Evolutionary conservation across 768 basidiomycete species (phyloP).

Genomic region (Tephrocybe sp.): DNA sequence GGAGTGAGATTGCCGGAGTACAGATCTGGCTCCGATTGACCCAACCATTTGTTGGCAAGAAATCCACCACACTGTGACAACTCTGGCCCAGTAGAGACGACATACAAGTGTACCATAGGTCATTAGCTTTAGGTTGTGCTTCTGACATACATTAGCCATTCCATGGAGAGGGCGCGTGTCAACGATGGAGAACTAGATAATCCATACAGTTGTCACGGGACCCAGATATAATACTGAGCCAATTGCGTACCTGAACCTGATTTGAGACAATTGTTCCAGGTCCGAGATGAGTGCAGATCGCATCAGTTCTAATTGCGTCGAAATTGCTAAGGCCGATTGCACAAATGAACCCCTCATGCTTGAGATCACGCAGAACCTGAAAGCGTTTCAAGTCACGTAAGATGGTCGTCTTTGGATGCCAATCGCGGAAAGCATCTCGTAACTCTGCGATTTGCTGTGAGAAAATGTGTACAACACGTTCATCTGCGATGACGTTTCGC

Average conservation of each 20-base stretch:
- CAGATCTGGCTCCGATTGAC: no score
- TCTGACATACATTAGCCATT: conserved; percentile 75
- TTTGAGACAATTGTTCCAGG: conserved; percentile 75
- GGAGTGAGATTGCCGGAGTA: conserved; percentile 74
- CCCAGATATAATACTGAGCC: not conserved
- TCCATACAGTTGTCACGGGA: not conserved
- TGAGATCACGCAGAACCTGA: no score
- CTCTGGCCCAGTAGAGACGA: conserved; percentile 6
- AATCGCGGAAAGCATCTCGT: no score
- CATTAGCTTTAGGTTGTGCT: conserved; percentile 70
- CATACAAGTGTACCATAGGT: conserved; percentile 82
- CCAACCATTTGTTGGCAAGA: conserved; percentile 74
- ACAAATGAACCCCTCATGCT: conserved; percentile 55
- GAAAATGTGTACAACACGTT: conserved; percentile 75
- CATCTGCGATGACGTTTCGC: conserved; percentile 86
- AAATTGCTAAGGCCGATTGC: conserved; percentile 76
- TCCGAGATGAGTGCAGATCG: conserved; percentile 75
- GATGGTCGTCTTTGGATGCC: no score
- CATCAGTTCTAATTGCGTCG: conserved; percentile 74
- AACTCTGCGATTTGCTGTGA: conserved; percentile 73
- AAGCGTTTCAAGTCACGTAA: conserved; percentile 41
- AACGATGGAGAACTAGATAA: conserved; percentile 71
- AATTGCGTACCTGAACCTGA: conserved; percentile 68
- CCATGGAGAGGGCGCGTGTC: conserved; percentile 76
- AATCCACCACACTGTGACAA: conserved; percentile 78